Base-by-base conservation (phyloP, 2,329 filamentous ascomycete species). In the Aaosphaeria pasadenensis region DNA sequence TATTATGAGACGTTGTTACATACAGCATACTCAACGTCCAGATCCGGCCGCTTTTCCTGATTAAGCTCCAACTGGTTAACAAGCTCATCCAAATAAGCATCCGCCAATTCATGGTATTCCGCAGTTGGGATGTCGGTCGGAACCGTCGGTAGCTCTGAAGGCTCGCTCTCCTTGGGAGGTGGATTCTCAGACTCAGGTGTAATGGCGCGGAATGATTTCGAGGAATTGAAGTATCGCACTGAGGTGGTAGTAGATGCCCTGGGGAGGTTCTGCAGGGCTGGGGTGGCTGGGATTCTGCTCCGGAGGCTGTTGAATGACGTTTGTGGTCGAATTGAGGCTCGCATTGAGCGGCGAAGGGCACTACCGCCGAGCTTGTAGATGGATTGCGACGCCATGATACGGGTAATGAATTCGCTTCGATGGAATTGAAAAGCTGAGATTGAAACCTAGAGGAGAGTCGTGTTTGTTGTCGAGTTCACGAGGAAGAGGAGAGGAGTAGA, bases 11-110 rank as follows among this genome's bases (percentile, higher is more conserved):
- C 9, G 39, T 2, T 9, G 24, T 7, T 30, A 78, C 86, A 53
- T 77, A 96, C 92, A 51, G 86, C 87, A 60, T 87, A 97, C 64
- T 99, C 94, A 5, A 94, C 87, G 58, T 99, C 94, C 5, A 96
- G 73, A 46, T 91, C 87, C 6, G 87, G 84, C 6, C 80, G 74
- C 31, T 79, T 74, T 63, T 97, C 94, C 60, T 89, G 84, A 30
- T 87, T 70, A 51, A 82, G 79, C 73, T 99, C 94, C 39, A 95
- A 66, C 53, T 77, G 75, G 24, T 69, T 67, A 39, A 82, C 66
- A 32, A 87, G 70, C 30, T 73, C 70, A 46, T 86, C 78, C 59
- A 97, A 78, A 69, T 88, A 95, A 43, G 78, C 70, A 64, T 96
- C 89, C 30, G 91, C 83, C 30, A 88, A 76, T 48, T 87, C 79